Evolutionary conservation across 2,329 filamentous ascomycete genomes (phyloP).

Genomic region (Ophiostoma sp.): DNA sequence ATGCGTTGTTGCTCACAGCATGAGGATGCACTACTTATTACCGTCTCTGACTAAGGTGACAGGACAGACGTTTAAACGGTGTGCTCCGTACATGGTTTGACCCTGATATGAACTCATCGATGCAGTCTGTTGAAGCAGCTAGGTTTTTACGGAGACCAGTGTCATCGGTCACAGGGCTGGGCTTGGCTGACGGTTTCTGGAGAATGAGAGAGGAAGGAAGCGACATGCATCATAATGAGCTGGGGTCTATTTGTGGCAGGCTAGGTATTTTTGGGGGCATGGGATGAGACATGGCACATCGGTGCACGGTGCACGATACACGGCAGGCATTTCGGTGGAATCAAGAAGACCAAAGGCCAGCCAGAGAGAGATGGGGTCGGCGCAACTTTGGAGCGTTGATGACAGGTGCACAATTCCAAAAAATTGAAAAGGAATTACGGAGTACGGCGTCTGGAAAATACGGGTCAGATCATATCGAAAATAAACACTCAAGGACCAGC

Average conservation of each 20-base stretch:
- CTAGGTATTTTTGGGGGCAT: not conserved
- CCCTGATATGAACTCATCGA: not conserved
- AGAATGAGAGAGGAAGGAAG: not conserved
- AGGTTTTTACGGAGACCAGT: not conserved
- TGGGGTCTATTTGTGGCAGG: not conserved
- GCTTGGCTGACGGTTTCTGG: not conserved
- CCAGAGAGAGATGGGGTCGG: not conserved
- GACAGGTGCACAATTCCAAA: not conserved
- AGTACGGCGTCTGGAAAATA: not conserved
- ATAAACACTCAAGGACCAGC: not conserved
- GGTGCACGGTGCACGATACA: not conserved
- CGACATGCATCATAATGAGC: not conserved
- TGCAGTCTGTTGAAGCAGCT: not conserved
- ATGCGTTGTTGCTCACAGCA: not conserved
- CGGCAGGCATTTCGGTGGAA: not conserved
- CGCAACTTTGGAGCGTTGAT: constrained; percentile 15
- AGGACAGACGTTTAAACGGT: not conserved
- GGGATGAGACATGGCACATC: too few relatives aligned
- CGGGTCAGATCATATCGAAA: not conserved
- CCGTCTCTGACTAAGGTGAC: not conserved
- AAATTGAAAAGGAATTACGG: not conserved
- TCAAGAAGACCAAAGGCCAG: not conserved
- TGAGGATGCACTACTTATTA: not conserved
- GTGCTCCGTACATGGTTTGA: not conserved
- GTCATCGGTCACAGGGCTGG: not conserved